phyloP scores from a whole-genome alignment of 495 filamentous ascomycete species.

The Talaromyces proteolyticus region DNA sequence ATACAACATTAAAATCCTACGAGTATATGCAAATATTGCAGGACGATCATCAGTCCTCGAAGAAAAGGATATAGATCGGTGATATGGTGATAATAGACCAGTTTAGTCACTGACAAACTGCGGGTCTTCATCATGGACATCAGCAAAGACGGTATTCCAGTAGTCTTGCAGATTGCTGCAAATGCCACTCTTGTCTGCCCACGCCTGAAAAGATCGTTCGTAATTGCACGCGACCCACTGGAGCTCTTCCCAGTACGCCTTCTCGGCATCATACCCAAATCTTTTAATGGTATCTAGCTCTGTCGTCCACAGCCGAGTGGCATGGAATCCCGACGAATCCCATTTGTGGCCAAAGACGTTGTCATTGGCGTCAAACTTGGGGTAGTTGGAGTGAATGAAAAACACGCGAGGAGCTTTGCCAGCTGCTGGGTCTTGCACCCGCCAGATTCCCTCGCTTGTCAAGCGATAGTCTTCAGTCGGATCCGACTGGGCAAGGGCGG shows the following conservation, averaged over 20 bases:
- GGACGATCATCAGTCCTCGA: too few relatives aligned
- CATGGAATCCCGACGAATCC: constrained; percentile 31
- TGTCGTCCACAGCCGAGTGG: constrained; percentile 33
- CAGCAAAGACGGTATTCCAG: constrained; percentile 36
- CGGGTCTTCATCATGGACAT: constrained; percentile 29
- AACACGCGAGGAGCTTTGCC: constrained; percentile 30
- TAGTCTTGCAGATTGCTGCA: constrained; percentile 32
- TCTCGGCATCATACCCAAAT: constrained; percentile 50
- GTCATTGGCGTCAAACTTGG: constrained; percentile 47
- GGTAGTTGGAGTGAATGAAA: constrained; percentile 50
- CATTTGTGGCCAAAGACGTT: constrained; percentile 33
- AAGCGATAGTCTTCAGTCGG: constrained; percentile 37
- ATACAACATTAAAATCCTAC: too few relatives aligned
- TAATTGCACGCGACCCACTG: constrained; percentile 41
- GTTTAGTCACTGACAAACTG: constrained; percentile 20
- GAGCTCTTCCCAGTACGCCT: constrained; percentile 45
- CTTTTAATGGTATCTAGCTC: constrained; percentile 26
- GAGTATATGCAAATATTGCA: too few relatives aligned
- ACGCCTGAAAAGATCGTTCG: constrained; percentile 30
- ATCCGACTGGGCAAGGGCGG: constrained; percentile 41
- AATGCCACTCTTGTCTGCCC: constrained; percentile 27
- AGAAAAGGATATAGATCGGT: too few relatives aligned
- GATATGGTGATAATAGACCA: too few relatives aligned
- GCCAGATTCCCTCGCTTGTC: constrained; percentile 28
- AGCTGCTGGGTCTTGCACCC: constrained; percentile 27